Evolutionary conservation across 108 stramenopile species (phyloP).

Genomic region (Cylindrotheca closterium): DNA sequence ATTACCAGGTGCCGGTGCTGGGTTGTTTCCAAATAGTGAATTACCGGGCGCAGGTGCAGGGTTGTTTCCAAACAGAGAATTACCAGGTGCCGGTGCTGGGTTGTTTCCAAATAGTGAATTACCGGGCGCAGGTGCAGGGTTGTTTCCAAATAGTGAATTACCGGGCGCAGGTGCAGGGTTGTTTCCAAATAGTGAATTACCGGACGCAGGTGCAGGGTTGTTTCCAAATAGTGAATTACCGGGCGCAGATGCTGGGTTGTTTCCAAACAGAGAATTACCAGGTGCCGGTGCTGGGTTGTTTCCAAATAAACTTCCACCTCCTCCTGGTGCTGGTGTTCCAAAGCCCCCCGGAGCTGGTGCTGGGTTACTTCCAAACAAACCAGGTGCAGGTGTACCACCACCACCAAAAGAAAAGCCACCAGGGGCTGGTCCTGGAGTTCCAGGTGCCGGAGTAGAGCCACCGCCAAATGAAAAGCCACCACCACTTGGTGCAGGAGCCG

Average conservation of each 20-base stretch:
- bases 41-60: constrained; percentile 61
- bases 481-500: constrained; percentile 20
- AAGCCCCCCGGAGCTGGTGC: constrained; percentile 54
- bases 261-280: constrained; percentile 52
- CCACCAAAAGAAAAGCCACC: constrained; percentile 54
- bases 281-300: constrained; percentile 58
- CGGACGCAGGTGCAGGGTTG: constrained; percentile 24
- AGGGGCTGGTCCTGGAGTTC: constrained; percentile 43
- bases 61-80: constrained; percentile 56
- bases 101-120: constrained; percentile 34
- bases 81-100: constrained; percentile 51
- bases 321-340: constrained; percentile 48
- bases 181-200: constrained; percentile 56
- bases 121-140: constrained; percentile 30
- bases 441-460: constrained; percentile 42
- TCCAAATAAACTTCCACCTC: constrained; percentile 63
- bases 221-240: constrained; percentile 43
- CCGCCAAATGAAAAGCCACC: constrained; percentile 46
- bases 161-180: constrained; percentile 45
- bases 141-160: constrained; percentile 16
- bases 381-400: constrained; percentile 32
- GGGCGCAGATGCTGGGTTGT: constrained; percentile 44
- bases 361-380: constrained; percentile 53
- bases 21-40: constrained; percentile 1
- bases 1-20: constrained; percentile 31